Conservation (phyloP, 805 yeast species). For the Priceomyces medius region DNA sequence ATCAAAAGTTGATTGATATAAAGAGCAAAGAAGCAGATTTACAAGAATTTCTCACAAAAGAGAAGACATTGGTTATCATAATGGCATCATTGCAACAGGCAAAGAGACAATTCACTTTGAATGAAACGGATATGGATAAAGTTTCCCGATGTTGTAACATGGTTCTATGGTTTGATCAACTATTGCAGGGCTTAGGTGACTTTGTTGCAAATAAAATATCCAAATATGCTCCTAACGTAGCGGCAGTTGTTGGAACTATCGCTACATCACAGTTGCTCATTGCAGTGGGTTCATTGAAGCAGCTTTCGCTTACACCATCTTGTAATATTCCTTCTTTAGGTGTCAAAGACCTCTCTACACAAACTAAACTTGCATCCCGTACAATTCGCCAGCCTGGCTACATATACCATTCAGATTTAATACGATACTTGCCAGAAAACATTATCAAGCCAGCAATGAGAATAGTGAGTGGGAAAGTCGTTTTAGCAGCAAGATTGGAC, state of each 20-base stretch:
- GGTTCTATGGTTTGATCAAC: constrained; percentile 44
- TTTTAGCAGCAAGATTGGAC: constrained; percentile 84
- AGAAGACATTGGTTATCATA: constrained; percentile 66
- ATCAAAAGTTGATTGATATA: constrained; percentile 42
- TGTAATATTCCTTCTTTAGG: constrained; percentile 85
- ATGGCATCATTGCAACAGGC: constrained; percentile 66
- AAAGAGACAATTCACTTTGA: constrained; percentile 22
- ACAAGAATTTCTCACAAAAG: constrained; percentile 50
- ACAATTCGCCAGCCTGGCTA: constrained; percentile 68
- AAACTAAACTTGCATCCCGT: constrained; percentile 23
- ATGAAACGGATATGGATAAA: constrained; percentile 31
- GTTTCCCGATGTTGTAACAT: constrained; percentile 48
- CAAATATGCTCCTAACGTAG: constrained; percentile 74
- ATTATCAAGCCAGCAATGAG: constrained; percentile 69
- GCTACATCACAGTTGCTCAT: constrained; percentile 74
- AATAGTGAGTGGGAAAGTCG: constrained; percentile 73
- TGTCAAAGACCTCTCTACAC: constrained; percentile 38
- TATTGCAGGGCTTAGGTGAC: constrained; percentile 43
- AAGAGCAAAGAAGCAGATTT: constrained; percentile 34
- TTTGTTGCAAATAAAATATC: constrained; percentile 59
- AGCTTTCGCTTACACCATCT: constrained; percentile 68
- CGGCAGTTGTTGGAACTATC: constrained; percentile 67
- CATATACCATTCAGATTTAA: constrained; percentile 57
- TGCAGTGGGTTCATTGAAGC: constrained; percentile 64
- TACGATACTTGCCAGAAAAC: constrained; percentile 59